These are phyloP conservation scores for Fusarium odoratissimum DNA, from an alignment of 2,329 filamentous ascomycete species.

Conservation along the genomic window DNA sequence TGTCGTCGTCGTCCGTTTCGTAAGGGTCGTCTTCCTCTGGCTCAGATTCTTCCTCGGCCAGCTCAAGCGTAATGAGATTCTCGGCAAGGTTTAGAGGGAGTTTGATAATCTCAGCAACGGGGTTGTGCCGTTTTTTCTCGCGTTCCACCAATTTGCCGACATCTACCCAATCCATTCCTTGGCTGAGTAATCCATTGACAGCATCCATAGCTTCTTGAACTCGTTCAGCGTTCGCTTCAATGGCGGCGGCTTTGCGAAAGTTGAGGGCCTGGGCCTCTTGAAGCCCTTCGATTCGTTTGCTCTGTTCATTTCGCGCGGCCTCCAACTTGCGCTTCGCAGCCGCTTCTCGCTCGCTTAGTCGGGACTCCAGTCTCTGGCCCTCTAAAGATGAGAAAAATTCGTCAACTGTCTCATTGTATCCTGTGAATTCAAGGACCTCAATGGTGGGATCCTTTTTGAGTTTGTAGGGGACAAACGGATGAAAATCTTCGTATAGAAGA, in stretches of 20 bases:
- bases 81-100: slow-evolving; percentile 90
- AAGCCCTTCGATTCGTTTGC: slow-evolving; percentile 84
- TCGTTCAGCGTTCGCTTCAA: slow-evolving; percentile 89
- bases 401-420: slow-evolving; percentile 93
- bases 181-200: slow-evolving; percentile 88
- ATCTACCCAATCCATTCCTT: slow-evolving; percentile 98
- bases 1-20: slow-evolving; percentile 76
- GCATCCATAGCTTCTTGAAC: slow-evolving; percentile 94
- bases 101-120: slow-evolving; percentile 87
- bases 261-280: slow-evolving; percentile 86
- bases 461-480: slow-evolving; percentile 88
- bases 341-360: slow-evolving; percentile 83
- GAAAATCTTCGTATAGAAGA: slow-evolving; percentile 91
- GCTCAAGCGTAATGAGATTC: slow-evolving; percentile 83
- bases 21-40: slow-evolving; percentile 69
- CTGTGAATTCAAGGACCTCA: slow-evolving; percentile 79
- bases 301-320: slow-evolving; percentile 84
- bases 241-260: slow-evolving; percentile 86
- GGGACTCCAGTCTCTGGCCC: slow-evolving; percentile 89
- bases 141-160: slow-evolving; percentile 89
- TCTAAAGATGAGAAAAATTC: slow-evolving; percentile 98
- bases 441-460: slow-evolving; percentile 75
- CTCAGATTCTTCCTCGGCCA: slow-evolving; percentile 76
- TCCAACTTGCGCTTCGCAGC: slow-evolving; percentile 86
- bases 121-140: slow-evolving; percentile 83